Evolutionary conservation across 2,329 filamentous ascomycete genomes (phyloP).

Genomic region (Ampelomyces quisqualis): DNA sequence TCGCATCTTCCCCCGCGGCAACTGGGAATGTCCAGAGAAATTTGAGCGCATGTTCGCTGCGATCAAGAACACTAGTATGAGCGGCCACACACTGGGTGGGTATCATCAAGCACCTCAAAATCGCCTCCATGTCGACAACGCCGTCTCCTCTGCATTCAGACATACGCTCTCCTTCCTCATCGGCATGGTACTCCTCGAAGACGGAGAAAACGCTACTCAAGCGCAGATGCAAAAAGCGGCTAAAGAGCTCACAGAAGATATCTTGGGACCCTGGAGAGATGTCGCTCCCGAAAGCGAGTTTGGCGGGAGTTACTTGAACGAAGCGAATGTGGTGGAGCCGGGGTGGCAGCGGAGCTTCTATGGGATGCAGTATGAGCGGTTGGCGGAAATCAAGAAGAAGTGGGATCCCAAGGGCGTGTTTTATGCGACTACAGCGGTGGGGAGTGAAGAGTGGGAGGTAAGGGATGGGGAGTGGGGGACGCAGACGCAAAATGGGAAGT

Average conservation of each 20-base stretch:
- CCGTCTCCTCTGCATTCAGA: constrained; percentile 18
- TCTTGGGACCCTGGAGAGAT: constrained; percentile 14
- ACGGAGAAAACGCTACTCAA: constrained; percentile 6
- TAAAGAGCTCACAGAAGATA: constrained; percentile 5
- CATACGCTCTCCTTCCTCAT: constrained; percentile 15
- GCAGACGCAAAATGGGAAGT: constrained; percentile 14
- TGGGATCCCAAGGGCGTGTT: constrained; percentile 35
- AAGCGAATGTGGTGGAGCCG: constrained; percentile 26
- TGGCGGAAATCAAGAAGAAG: constrained; percentile 32
- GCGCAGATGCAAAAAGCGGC: constrained; percentile 5
- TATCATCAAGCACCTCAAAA: constrained; percentile 17
- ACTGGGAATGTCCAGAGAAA: constrained; percentile 8
- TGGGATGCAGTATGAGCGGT: constrained; percentile 24
- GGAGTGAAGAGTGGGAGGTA: constrained; percentile 30
- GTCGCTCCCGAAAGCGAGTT: constrained; percentile 18
- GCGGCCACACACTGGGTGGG: constrained; percentile 7
- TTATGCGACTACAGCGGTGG: constrained; percentile 30
- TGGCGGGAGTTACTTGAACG: constrained; percentile 28
- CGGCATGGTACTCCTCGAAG: constrained; percentile 2
- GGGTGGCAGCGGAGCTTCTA: constrained; percentile 27
- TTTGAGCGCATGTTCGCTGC: constrained; percentile 11
- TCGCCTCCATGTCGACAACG: constrained; percentile 16
- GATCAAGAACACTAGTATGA: constrained; percentile 14
- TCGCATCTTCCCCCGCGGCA: constrained; percentile 11
- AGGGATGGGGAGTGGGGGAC: constrained; percentile 11